Evolutionary conservation across 1,284 basidiomycete genomes (phyloP), one percentile per base, ranked within the genome.

Genomic region (Malassezia dermatis): DNA sequence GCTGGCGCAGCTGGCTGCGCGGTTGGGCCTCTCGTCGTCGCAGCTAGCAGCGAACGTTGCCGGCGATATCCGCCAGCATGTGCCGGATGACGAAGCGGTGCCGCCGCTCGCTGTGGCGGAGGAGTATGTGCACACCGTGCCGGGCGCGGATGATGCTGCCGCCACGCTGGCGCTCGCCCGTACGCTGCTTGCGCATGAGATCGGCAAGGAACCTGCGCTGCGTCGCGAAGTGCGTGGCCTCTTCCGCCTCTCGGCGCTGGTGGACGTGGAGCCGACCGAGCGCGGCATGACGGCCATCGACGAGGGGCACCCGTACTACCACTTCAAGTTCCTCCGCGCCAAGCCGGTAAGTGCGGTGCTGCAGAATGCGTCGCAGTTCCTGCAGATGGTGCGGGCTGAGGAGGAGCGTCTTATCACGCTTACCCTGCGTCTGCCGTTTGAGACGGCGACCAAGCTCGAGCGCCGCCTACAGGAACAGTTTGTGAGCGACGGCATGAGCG

Each of bases 341-440:
- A 98, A 96, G 74, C 85, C 83, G 10, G 81, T 89, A 28, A 75
- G 75, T n/a, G 80, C 83, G 7, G 84, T 95, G 80, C 53, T 69
- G 10, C 57, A 57, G 28, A 58, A 65, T 21, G 61, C 66, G 17
- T 61, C 86, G 8, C 89, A 93, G 68, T 94, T 93, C 77, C 78
- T 98, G 28, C 84, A 89, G 64, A 94, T 98, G 62, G 81, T 98
- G 8, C 81, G 83, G 42, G 94, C 94, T 1, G 94, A 99, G 76
- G 78, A 84, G 12, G 88, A 95, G 58, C 84, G 86, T 46, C 80
- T 96, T 34, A 83, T 98, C 67, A 87, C 80, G 1, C 81, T 94
- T 45, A 78, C 82, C 15, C 82, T 98, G 60, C 78, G 79, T 34
- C 78, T 95, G 17, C 60, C 62, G 43, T 62, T 64, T 1, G 61